Percentiles rank a stretch among this genome's conserved stretches.
phyloP scores from a whole-genome alignment of 805 yeast genomes.

The Priceomyces carsonii region DNA sequence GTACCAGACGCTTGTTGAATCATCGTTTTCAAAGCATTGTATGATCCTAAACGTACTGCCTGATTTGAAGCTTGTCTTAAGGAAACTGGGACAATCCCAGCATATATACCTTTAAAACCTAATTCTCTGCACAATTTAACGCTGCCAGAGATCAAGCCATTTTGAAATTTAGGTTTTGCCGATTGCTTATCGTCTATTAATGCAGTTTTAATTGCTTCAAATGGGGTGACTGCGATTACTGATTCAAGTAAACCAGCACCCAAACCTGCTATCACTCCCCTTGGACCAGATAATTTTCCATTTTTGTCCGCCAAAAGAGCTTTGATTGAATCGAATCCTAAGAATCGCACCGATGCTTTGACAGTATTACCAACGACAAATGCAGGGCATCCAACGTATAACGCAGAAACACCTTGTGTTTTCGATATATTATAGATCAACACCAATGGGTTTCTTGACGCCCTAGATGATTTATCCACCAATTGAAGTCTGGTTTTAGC shows the following conservation, averaged over 20 bases:
- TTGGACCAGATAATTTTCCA: slow-evolving; percentile 84
- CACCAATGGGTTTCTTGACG: slow-evolving; percentile 81
- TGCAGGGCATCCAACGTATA: slow-evolving; percentile 96
- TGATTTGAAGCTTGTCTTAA: slow-evolving; percentile 95
- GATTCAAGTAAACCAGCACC: slow-evolving; percentile 96
- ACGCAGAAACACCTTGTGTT: slow-evolving; percentile 73
- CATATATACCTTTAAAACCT: slow-evolving; percentile 81
- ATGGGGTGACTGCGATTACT: slow-evolving; percentile 92
- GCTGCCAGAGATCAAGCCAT: slow-evolving; percentile 62
- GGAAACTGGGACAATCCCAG: slow-evolving; percentile 90
- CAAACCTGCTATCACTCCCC: slow-evolving; percentile 95
- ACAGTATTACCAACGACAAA: slow-evolving; percentile 94
- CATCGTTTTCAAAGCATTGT: slow-evolving; percentile 79
- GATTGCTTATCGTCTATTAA: slow-evolving; percentile 89
- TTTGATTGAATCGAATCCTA: slow-evolving; percentile 90
- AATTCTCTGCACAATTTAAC: slow-evolving; percentile 67
- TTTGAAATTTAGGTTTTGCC: slow-evolving; percentile 73
- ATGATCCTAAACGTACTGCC: slow-evolving; percentile 91
- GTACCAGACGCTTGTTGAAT: slow-evolving; percentile 69
- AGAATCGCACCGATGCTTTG: slow-evolving; percentile 92
- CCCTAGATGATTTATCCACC: slow-evolving; percentile 60
- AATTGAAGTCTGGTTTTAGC: slow-evolving; percentile 93
- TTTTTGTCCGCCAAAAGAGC: slow-evolving; percentile 72
- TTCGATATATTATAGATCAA: slow-evolving; percentile 73
- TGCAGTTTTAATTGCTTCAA: slow-evolving; percentile 94